phyloP scores from a whole-genome alignment of 768 basidiomycete species.

The Naganishia vaughanmartiniae region DNA sequence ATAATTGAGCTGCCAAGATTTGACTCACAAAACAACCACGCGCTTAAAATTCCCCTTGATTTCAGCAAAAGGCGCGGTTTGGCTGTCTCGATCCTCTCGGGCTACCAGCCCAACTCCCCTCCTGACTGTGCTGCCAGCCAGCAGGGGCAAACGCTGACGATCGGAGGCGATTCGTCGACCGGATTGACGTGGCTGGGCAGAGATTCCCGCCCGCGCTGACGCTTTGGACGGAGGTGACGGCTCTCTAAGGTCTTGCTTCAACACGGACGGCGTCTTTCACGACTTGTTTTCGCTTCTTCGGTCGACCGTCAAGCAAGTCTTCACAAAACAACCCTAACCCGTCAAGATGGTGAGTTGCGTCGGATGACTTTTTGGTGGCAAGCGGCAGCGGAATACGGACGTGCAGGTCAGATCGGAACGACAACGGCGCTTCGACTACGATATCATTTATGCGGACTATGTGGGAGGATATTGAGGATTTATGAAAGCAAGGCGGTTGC shows the following conservation, averaged over 20 bases:
- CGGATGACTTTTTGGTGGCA: neutral
- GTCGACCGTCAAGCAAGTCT: conserved; percentile 28
- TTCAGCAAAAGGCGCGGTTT: neutral
- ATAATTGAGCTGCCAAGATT: neutral
- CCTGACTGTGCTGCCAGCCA: neutral
- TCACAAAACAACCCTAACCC: conserved; percentile 22
- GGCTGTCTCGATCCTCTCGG: neutral
- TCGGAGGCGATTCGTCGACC: conserved; percentile 25
- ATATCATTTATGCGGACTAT: neutral
- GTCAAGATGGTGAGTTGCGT: conserved; percentile 23
- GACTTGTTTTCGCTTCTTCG: conserved; percentile 2
- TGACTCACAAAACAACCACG: neutral
- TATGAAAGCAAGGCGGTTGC: neutral
- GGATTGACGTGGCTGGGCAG: conserved; percentile 18
- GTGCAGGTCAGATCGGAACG: conserved; percentile 10
- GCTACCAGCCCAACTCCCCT: neutral
- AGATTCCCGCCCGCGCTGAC: neutral
- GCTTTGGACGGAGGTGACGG: conserved; percentile 1
- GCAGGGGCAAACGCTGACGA: conserved; percentile 8
- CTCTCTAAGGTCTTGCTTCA: conserved; percentile 24
- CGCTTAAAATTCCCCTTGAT: neutral
- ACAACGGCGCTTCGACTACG: neutral
- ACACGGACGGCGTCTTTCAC: conserved; percentile 10
- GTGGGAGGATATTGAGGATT: neutral
- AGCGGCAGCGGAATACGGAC: neutral